Percentiles rank a stretch among this genome's conserved stretches.
These are phyloP conservation scores for Schizochytrium sp. DNA, from an alignment of 108 stramenopile species.

Conservation along the genomic window DNA sequence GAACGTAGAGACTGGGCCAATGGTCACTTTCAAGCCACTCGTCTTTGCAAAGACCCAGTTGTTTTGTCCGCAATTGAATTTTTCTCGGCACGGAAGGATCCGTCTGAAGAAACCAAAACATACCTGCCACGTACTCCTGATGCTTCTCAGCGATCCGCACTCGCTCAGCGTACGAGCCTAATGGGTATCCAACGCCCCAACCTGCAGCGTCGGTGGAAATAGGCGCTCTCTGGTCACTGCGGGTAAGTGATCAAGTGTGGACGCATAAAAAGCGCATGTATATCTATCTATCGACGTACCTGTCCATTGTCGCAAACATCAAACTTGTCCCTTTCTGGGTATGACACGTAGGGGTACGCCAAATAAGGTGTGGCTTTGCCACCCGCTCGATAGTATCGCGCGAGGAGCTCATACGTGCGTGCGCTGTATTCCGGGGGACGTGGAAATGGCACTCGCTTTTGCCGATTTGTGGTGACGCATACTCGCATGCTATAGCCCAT, in stretches of 20 bases:
- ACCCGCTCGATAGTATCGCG: not conserved
- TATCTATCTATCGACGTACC: too few relatives aligned
- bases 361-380: not conserved
- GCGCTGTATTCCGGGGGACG: not conserved
- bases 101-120: not conserved
- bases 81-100: not conserved
- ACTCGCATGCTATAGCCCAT: not conserved
- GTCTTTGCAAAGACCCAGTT: not conserved
- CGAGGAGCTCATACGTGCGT: not conserved
- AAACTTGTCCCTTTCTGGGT: not conserved
- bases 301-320: not conserved
- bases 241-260: too few relatives aligned
- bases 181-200: not conserved
- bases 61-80: not conserved
- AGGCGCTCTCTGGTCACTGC: not conserved
- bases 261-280: too few relatives aligned
- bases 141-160: not conserved
- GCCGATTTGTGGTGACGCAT: not conserved
- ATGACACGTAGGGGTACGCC: not conserved
- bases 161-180: not conserved
- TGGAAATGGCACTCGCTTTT: not conserved
- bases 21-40: not conserved
- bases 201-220: not conserved
- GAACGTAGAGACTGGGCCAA: not conserved
- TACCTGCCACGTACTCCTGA: not conserved